These are phyloP conservation scores for Helicocarpus griseus DNA, from an alignment of 2,329 filamentous ascomycete species.

Conservation along the genomic window DNA sequence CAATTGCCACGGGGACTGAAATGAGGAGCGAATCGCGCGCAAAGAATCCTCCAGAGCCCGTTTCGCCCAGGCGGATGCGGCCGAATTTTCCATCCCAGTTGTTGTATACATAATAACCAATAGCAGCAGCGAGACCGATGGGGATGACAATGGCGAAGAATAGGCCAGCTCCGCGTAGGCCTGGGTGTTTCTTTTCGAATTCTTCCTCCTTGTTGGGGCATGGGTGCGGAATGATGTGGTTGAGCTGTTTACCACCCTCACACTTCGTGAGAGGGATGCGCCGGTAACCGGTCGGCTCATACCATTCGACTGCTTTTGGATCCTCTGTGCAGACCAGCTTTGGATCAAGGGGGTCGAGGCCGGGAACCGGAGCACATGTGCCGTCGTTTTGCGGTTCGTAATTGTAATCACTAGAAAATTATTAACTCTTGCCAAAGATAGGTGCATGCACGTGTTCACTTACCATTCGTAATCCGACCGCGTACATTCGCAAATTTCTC, in stretches of 20 bases:
- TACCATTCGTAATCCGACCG: slow-evolving; percentile 88
- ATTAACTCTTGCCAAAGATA: slow-evolving; percentile 1
- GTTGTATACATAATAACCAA: slow-evolving; percentile 76
- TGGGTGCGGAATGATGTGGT: slow-evolving; percentile 53
- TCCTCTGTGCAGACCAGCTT: slow-evolving; percentile 50
- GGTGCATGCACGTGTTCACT: slow-evolving; percentile 23
- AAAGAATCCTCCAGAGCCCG: slow-evolving; percentile 35
- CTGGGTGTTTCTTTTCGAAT: slow-evolving; percentile 58
- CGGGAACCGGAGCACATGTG: slow-evolving; percentile 66
- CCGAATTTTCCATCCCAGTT: slow-evolving; percentile 89
- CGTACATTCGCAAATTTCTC: slow-evolving; percentile 70
- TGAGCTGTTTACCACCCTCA: slow-evolving; percentile 61
- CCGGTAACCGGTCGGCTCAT: slow-evolving; percentile 77
- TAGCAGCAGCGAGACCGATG: slow-evolving; percentile 56
- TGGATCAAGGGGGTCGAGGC: slow-evolving; percentile 56
- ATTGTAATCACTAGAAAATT: slow-evolving; percentile 68
- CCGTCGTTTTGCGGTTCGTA: slow-evolving; percentile 70
- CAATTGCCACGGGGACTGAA: slow-evolving; percentile 66
- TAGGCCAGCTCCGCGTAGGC: slow-evolving; percentile 60
- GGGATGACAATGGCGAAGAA: slow-evolving; percentile 81
- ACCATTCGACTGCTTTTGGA: slow-evolving; percentile 66
- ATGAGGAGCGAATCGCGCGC: slow-evolving; percentile 69
- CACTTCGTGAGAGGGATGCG: slow-evolving; percentile 86
- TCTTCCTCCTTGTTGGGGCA: slow-evolving; percentile 78
- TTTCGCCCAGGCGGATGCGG: slow-evolving; percentile 78